phyloP scores from a whole-genome alignment of 1,284 basidiomycete genomes.

The Cryptococcus sp. region DNA sequence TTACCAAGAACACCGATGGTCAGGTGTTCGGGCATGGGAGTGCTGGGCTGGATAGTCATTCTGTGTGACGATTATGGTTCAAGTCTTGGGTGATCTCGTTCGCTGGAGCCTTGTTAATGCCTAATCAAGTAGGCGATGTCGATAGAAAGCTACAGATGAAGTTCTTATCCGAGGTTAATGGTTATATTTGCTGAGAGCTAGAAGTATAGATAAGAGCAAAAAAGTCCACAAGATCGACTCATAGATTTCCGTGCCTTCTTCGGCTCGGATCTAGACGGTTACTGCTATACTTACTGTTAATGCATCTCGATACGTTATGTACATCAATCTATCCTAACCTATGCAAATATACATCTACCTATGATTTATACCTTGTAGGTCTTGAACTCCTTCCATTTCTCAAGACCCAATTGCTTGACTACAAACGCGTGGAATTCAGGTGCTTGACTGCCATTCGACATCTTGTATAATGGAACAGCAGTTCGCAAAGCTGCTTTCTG shows the following conservation, averaged over 20 bases:
- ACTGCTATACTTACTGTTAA: no score
- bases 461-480: conserved; percentile 74
- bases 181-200: no score
- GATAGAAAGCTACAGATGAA: no score
- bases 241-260: background rate
- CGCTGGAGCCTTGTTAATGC: no score
- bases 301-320: background rate
- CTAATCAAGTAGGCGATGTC: no score
- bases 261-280: no score
- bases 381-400: conserved; percentile 43
- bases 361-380: conserved; percentile 32
- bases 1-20: conserved; percentile 33
- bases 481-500: conserved; percentile 83
- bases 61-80: no score
- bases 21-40: conserved; percentile 10
- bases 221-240: background rate
- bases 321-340: background rate
- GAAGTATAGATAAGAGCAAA: background rate
- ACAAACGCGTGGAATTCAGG: conserved; percentile 73
- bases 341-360: background rate
- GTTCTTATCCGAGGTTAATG: no score
- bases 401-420: conserved; percentile 24
- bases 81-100: no score
- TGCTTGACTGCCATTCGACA: conserved; percentile 54
- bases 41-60: conserved; percentile 22